These are phyloP conservation scores for Dissophora globulifera DNA, from an alignment of 192 early-diverging fungal species.

Conservation along the genomic window DNA sequence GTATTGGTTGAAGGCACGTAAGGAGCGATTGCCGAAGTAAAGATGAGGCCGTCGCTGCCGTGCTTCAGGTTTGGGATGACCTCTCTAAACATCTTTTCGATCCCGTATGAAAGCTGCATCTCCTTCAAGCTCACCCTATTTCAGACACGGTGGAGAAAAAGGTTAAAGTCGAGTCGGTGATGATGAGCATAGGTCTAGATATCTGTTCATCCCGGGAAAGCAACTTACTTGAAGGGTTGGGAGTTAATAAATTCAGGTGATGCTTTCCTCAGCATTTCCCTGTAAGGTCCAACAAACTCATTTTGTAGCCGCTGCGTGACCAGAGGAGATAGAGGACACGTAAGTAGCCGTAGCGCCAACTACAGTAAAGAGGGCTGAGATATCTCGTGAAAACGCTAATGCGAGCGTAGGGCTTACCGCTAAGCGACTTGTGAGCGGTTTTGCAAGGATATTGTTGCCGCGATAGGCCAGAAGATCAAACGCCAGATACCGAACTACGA, in stretches of 20 bases:
- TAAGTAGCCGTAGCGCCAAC: too few species aligned
- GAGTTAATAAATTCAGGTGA: conserved; percentile 66
- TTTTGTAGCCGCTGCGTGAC: conserved; percentile 69
- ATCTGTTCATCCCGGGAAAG: conserved; percentile 9
- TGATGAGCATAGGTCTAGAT: too few species aligned
- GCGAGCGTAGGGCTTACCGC: too few species aligned
- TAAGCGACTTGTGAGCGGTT: conserved; percentile 72
- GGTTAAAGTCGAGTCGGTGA: too few species aligned
- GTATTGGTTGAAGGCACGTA: conserved; percentile 75
- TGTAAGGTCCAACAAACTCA: conserved; percentile 74
- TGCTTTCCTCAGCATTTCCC: conserved; percentile 51
- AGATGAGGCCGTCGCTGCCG: conserved; percentile 80
- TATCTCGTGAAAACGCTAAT: too few species aligned
- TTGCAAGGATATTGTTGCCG: conserved; percentile 65
- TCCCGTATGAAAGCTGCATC: conserved; percentile 73
- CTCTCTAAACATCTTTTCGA: conserved; percentile 63
- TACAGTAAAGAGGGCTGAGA: too few species aligned
- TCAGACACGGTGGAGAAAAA: too few species aligned
- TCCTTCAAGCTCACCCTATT: conserved; percentile 72
- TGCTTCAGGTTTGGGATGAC: conserved; percentile 72
- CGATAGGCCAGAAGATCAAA: conserved; percentile 81
- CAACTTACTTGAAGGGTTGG: conserved; percentile 40
- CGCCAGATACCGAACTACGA: conserved; percentile 59
- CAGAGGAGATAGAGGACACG: conserved; percentile 50
- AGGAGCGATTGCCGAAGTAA: conserved; percentile 68